Evolutionary conservation across 2,329 filamentous ascomycete genomes (phyloP), one percentile per base, ranked within the genome.

Genomic region (Alternaria novae-zelandiae): DNA sequence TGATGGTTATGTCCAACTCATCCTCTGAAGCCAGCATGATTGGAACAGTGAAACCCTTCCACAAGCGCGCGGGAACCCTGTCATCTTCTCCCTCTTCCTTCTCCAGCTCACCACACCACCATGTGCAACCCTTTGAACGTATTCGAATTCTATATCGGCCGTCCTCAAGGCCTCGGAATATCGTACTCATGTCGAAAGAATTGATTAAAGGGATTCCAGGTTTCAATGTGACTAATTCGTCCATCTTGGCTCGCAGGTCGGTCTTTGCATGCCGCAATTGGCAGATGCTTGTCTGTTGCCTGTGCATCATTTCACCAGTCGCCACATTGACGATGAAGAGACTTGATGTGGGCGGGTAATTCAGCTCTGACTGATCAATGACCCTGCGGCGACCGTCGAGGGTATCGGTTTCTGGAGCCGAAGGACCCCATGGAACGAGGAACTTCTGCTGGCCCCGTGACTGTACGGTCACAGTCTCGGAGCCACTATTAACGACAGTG

Each of bases 391-490:
- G n/a, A n/a, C 17, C 23, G 21, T 53, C 30, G n/a, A 44, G 45
- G 23, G 25, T 13, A 30, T 41, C 13, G 6, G 56, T 46, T 17
- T 53, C 56, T 17, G 56, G 10, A 9, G 26, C 15, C 9, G 43
- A 51, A 20, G 56, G 56, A 15, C 56, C 56, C 56, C 56, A 53
- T 51, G 46, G 56, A n/a, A 53, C 25, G 25, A 58, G 28, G 13
- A 53, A 58, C 13, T 32, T 44, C 12, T 58, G 56, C 11, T 45
- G 32, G 32, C 56, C 54, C 44, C 17, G 46, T 53, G 56, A 25
- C 15, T 53, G 47, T 26, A 58, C 25, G n/a, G 47, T 58, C 23
- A 58, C 47, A 9, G 46, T 45, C 12, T 53, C 25, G 10, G 25
- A 20, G 13, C 28, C 23, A 20, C n/a, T 58, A 12, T 58, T 53